These are phyloP conservation scores for Macroventuria anomochaeta DNA, from an alignment of 2,329 filamentous ascomycete species.

Conservation along the genomic window DNA sequence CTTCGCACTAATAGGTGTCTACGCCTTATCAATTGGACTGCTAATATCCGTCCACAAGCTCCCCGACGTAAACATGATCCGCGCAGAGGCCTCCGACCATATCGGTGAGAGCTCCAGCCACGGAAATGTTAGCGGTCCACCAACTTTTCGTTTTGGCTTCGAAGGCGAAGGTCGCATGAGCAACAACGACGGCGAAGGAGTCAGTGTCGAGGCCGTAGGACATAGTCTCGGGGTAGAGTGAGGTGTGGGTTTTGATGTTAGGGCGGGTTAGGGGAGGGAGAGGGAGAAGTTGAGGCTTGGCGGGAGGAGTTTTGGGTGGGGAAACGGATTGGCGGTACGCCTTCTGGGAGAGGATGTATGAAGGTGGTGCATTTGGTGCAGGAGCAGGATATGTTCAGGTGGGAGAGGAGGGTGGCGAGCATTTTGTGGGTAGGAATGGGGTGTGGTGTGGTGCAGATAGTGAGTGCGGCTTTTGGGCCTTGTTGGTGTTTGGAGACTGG, in stretches of 20 bases:
- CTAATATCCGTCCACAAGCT: neutral
- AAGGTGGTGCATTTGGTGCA: constrained; percentile 23
- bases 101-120: neutral
- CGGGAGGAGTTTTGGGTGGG: neutral
- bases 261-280: neutral
- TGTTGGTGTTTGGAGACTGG: too few relatives aligned
- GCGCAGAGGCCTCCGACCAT: too few relatives aligned
- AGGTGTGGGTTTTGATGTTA: neutral
- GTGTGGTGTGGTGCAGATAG: neutral
- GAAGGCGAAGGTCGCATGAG: neutral
- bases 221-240: neutral
- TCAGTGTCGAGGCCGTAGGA: neutral
- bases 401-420: neutral
- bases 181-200: neutral
- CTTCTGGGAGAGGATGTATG: constrained; percentile 15
- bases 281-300: neutral
- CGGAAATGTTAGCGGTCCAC: neutral
- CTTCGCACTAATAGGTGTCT: neutral
- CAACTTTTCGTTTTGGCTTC: neutral
- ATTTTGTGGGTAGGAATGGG: constrained; percentile 1
- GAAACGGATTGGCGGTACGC: neutral
- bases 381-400: constrained; percentile 21
- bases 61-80: neutral
- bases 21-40: neutral
- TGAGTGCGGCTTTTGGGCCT: neutral